Base-by-base conservation (phyloP, 2,329 filamentous ascomycete genomes). In the Bipolaris sorokiniana region DNA sequence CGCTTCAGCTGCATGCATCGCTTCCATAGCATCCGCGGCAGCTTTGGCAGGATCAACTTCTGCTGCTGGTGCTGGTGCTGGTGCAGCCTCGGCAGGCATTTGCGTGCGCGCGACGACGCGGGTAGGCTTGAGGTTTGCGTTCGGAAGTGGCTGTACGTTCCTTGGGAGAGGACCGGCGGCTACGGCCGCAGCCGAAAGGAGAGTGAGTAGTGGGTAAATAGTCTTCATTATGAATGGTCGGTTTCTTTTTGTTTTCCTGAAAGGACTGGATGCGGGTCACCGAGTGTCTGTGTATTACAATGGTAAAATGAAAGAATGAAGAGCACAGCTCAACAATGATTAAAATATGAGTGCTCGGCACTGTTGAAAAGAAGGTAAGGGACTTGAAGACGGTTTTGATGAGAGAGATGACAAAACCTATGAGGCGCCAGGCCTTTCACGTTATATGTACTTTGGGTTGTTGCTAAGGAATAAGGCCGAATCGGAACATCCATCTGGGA, bases 331-430 rank as follows among this genome's bases (percentile, higher is more conserved):
- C 64, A 57, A 54, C 54, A 45, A 52, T 4, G 36, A 67, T 63
- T 60, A 65, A 62, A 53, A 16, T 52, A 62, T 47, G 63, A 64
- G 62, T 64, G 67, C 64, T 57, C 67, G 60, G 64, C 65, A 67
- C 67, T 62, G 46, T 42, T 40, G 55, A 57, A 64, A 53, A 49
- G 51, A 62, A 62, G 54, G 54, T 56, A 55, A 48, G 36, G 47
- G 56, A 59, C 45, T 40, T 46, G 40, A 54, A 63, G 54, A 54
- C 2, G 33, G 41, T 22, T 34, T 51, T 54, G 54, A 50, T 45
- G 44, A 53, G 38, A 33, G 48, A 57, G 42, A 54, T 47, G 28
- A 36, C 18, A 23, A 44, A 41, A 58, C 10, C 47, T 45, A 16
- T 47, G 46, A 48, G 37, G 40, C 31, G 33, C 33, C 10, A 49